These are phyloP conservation scores for Apophysomyces sp. DNA, from an alignment of 371 early-diverging fungal genomes.

Conservation along the genomic window DNA sequence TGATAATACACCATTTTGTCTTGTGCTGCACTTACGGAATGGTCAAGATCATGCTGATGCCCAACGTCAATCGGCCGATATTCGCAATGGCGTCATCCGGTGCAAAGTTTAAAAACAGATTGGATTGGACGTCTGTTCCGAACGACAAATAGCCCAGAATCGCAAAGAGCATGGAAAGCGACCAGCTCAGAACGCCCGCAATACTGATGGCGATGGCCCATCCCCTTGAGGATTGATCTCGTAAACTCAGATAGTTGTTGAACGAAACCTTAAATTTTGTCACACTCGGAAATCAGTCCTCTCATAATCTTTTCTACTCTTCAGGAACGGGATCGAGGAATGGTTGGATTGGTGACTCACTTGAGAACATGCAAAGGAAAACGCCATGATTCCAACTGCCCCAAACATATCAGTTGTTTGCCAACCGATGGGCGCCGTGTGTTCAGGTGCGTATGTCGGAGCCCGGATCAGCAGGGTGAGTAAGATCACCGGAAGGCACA, in stretches of 20 bases:
- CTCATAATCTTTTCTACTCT: too few species aligned
- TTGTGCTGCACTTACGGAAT: constrained; percentile 38
- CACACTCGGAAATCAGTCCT: too few species aligned
- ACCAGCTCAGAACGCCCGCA: constrained; percentile 49
- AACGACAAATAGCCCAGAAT: constrained; percentile 56
- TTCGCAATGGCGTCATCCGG: constrained; percentile 50
- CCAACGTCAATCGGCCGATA: constrained; percentile 50
- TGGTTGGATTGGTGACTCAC: constrained; percentile 11
- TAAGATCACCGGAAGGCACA: constrained; percentile 52
- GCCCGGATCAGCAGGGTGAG: constrained; percentile 50
- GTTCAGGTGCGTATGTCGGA: constrained; percentile 36
- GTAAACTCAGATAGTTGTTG: constrained; percentile 49
- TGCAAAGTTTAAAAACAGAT: constrained; percentile 58
- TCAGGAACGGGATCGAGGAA: too few species aligned
- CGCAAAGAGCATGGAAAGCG: constrained; percentile 56
- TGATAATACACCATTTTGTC: background rate
- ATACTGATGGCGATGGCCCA: constrained; percentile 48
- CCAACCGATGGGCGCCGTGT: constrained; percentile 26
- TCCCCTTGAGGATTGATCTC: constrained; percentile 33
- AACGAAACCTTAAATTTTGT: constrained; percentile 59
- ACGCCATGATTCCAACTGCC: constrained; percentile 48
- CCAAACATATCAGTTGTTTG: constrained; percentile 38
- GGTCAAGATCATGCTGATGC: constrained; percentile 54
- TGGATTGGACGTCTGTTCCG: constrained; percentile 52
- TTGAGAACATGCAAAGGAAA: constrained; percentile 45